Evolutionary conservation across 345 rosid genomes (phyloP).

Genomic region (Rhodamnia argentea): DNA sequence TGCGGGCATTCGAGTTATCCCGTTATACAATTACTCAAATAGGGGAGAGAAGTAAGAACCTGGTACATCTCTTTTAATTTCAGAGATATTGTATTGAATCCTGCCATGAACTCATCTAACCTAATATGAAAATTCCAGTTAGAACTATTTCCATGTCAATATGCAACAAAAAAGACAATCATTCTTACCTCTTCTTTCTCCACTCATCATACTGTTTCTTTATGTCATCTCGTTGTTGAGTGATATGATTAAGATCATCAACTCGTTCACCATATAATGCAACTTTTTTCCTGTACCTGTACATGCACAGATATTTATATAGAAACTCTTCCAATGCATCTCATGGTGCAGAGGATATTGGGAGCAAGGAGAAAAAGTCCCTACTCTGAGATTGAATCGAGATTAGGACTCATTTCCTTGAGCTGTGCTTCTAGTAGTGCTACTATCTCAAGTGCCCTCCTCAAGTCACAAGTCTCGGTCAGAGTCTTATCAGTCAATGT

Average conservation of each 20-base stretch:
- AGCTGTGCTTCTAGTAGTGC: slow-evolving; percentile 76
- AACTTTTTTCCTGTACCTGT: slow-evolving; percentile 73
- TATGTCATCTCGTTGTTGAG: slow-evolving; percentile 74
- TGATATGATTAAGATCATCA: slow-evolving; percentile 64
- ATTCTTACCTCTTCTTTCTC: slow-evolving; percentile 70
- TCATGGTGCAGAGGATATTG: neutral
- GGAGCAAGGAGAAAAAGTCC: neutral
- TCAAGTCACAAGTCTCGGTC: slow-evolving; percentile 47
- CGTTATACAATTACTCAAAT: neutral
- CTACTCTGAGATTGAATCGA: slow-evolving; percentile 93
- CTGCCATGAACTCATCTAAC: slow-evolving; percentile 98
- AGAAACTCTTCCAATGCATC: neutral
- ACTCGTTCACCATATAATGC: slow-evolving; percentile 66
- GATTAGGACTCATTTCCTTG: slow-evolving; percentile 94
- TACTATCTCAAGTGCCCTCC: slow-evolving; percentile 72
- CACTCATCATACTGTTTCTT: slow-evolving; percentile 80
- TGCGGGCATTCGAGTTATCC: neutral
- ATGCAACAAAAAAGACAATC: neutral
- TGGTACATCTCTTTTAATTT: slow-evolving; percentile 99
- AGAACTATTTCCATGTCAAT: neutral
- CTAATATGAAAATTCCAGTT: slow-evolving; percentile 20
- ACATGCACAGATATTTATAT: neutral
- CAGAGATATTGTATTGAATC: slow-evolving; percentile 84
- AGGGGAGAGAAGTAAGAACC: slow-evolving; percentile 28
- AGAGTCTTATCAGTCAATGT: slow-evolving; percentile 50